Evolutionary conservation across 176 grass and related monocot species (phyloP), one percentile per base, ranked within the genome.

Genomic region (Triticum monococcum): DNA sequence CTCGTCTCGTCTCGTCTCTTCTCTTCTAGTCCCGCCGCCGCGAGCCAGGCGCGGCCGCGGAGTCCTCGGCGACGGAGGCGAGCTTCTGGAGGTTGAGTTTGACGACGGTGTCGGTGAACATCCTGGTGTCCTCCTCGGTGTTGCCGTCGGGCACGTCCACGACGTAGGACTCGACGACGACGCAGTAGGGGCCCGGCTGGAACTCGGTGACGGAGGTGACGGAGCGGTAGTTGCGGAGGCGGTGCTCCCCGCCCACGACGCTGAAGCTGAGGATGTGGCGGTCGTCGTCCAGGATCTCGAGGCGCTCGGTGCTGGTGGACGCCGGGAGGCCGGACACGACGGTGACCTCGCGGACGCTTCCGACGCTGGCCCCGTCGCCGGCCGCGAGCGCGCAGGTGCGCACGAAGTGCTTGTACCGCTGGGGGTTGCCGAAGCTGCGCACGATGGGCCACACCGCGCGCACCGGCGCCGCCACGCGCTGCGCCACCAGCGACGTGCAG

Each of bases 51-150:
- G 64, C 81, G 0, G 82, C 35, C 0, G 36, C 78, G 22, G 88
- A 63, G 3, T 81, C 52, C 37, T 86, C 87, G 48, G 93, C 89
- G 38, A 92, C 77, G 56, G 91, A 37, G 3, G 89, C 73, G 61
- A 94, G 89, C 72, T 92, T 90, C 81, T 95, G 95, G 31, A 97
- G 86, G 84, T 97, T 92, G 75, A 97, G 90, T 86, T 88, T 91
- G 63, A 92, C 95, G 71, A 91, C 95, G 56, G 88, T 89, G 79
- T 94, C 92, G 1, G 90, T 86, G 82, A 92, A 92, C 90, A 97
- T 91, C 41, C 91, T 72, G n/a, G 95, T 95, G 81, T 97, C 92
- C 63, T 90, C 95, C 79, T 77, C 74, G 74, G 74, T 56, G 74
- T 77, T 77, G 16, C 74, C 74, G 2, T 77, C 74, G 46, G 74